These are phyloP conservation scores for Thamnidium elegans DNA, from an alignment of 192 early-diverging fungal species.

Conservation along the genomic window DNA sequence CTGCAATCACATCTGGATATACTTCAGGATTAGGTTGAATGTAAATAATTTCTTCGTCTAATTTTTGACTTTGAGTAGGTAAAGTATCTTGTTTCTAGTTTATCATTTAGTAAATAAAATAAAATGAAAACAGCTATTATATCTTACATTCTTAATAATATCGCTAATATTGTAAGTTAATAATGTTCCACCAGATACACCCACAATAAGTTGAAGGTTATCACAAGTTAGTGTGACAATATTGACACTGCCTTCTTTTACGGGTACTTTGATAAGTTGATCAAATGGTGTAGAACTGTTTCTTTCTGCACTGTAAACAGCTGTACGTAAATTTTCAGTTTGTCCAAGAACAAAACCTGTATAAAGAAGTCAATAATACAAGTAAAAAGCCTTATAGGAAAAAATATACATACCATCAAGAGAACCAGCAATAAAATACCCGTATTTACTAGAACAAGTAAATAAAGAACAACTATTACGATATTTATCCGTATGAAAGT, in stretches of 20 bases:
- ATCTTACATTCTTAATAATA: constrained; percentile 39
- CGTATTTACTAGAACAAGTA: constrained; percentile 59
- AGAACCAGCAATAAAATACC: constrained; percentile 67
- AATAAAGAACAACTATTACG: constrained; percentile 50
- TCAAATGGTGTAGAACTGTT: constrained; percentile 22
- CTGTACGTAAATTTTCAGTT: constrained; percentile 29
- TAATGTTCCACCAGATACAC: constrained; percentile 32
- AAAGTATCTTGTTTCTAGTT: constrained; percentile 25
- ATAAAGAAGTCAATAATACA: constrained; percentile 1
- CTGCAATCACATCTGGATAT: constrained; percentile 45
- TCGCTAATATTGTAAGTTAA: constrained; percentile 38
- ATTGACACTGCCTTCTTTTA: constrained; percentile 34
- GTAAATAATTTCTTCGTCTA: constrained; percentile 51
- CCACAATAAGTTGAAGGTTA: constrained; percentile 43
- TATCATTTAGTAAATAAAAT: neutral
- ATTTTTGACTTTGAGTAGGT: constrained; percentile 37
- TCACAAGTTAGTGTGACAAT: constrained; percentile 42
- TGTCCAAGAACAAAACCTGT: constrained; percentile 42
- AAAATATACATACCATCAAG: constrained; percentile 44
- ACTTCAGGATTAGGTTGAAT: constrained; percentile 60
- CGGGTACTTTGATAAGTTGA: constrained; percentile 21
- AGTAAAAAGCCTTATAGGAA: neutral
- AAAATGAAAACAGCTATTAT: neutral
- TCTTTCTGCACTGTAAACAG: constrained; percentile 32
- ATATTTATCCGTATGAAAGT: constrained; percentile 30